Conservation (phyloP, 2,329 filamentous ascomycete genomes). For the Epichloe elymi region DNA sequence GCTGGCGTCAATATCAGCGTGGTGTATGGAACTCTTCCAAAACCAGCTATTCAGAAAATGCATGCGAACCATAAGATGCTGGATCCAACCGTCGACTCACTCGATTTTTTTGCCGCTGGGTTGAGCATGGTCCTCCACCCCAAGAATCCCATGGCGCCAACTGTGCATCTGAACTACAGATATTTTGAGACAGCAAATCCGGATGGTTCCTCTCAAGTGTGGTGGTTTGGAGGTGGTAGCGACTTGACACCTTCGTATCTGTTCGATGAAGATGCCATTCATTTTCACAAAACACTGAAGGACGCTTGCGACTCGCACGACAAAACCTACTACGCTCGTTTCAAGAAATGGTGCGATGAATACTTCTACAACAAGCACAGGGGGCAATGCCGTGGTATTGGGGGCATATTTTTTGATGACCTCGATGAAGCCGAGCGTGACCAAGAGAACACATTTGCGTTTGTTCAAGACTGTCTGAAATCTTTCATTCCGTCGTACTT, state of each 20-base stretch:
- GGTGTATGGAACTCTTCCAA: slow-evolving; percentile 83
- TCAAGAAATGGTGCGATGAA: slow-evolving; percentile 97
- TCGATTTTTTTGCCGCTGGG: slow-evolving; percentile 92
- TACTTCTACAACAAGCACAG: slow-evolving; percentile 95
- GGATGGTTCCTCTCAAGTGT: slow-evolving; percentile 69
- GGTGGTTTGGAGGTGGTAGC: slow-evolving; percentile 97
- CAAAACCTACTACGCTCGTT: slow-evolving; percentile 78
- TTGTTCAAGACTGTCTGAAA: slow-evolving; percentile 70
- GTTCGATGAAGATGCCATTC: slow-evolving; percentile 92
- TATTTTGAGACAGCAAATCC: slow-evolving; percentile 94
- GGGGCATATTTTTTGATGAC: slow-evolving; percentile 98
- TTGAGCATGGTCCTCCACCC: slow-evolving; percentile 90
- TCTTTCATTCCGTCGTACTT: slow-evolving; percentile 86
- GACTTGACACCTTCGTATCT: slow-evolving; percentile 89
- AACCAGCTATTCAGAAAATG: slow-evolving; percentile 85
- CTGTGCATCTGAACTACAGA: slow-evolving; percentile 94
- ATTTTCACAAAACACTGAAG: slow-evolving; percentile 92
- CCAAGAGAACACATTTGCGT: slow-evolving; percentile 79
- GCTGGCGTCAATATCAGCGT: slow-evolving; percentile 90
- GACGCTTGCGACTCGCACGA: slow-evolving; percentile 88
- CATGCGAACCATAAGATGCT: slow-evolving; percentile 88
- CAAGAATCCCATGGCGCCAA: slow-evolving; percentile 90
- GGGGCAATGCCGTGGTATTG: slow-evolving; percentile 72
- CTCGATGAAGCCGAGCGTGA: slow-evolving; percentile 78
- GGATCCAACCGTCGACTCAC: slow-evolving; percentile 59